Percentiles rank a stretch among this genome's conserved stretches.
Evolutionary conservation across 805 yeast genomes (phyloP).

Genomic region (Nakazawaea populi): DNA sequence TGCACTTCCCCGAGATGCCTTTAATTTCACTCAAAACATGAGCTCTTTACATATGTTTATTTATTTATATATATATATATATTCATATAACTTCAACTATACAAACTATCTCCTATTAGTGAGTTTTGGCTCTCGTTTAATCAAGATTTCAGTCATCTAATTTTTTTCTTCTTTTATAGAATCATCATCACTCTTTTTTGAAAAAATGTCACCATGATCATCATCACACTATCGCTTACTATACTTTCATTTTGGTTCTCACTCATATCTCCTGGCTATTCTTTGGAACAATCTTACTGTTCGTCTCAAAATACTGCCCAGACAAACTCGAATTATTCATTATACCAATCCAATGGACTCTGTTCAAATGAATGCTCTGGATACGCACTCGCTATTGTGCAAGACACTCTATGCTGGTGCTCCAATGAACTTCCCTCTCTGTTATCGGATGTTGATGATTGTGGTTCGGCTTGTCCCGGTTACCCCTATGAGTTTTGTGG

Average conservation of each 20-base stretch:
- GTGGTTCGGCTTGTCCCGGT: conserved; percentile 39
- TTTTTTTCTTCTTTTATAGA: no score
- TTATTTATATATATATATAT: not conserved
- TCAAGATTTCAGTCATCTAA: no score
- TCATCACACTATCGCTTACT: not conserved
- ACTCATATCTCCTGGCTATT: not conserved
- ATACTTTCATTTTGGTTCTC: not conserved
- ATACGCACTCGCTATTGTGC: conserved; percentile 39
- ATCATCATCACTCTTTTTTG: no score
- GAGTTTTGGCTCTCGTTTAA: no score
- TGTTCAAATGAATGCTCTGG: conserved; percentile 36
- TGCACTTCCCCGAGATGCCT: not conserved
- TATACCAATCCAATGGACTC: conserved; percentile 31
- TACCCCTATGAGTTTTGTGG: conserved; percentile 37
- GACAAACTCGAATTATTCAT: conserved; percentile 9
- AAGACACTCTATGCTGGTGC: conserved; percentile 41
- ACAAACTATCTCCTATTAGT: not conserved
- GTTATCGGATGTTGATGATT: conserved; percentile 29
- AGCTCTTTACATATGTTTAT: not conserved
- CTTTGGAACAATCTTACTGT: conserved; percentile 14
- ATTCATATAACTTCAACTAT: not conserved
- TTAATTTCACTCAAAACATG: not conserved
- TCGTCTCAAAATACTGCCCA: conserved; percentile 22
- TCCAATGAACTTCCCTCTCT: conserved; percentile 35
- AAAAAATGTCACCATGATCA: not conserved